These are phyloP conservation scores for Syzygium syzygioides DNA, from an alignment of 441 rosid genomes.

Conservation along the genomic window DNA sequence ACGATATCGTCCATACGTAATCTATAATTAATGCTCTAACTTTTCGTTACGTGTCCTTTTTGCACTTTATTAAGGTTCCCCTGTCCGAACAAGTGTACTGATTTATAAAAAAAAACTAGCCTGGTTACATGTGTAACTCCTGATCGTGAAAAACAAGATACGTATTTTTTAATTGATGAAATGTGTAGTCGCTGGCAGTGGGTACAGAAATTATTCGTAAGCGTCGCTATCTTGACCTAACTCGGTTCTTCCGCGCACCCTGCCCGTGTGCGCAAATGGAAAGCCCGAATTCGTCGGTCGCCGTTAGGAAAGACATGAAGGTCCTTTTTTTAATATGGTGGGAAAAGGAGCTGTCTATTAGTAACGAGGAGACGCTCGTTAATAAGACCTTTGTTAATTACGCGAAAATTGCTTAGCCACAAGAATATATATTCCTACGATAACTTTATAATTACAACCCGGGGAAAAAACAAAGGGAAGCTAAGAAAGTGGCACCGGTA, in stretches of 20 bases:
- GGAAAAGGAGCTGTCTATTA: not conserved
- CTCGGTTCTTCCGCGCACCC: not conserved
- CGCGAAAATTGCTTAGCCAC: not conserved
- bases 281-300: not conserved
- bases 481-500: not conserved
- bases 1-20: accelerated
- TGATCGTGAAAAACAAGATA: not conserved
- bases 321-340: not conserved
- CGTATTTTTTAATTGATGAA: not conserved
- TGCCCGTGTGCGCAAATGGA: not conserved
- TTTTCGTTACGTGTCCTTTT: not conserved
- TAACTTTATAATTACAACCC: not conserved
- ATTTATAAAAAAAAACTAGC: not conserved
- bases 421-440: not conserved
- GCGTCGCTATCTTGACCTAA: not conserved
- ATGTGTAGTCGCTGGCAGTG: not conserved
- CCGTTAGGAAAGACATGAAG: not conserved
- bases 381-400: not conserved
- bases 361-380: not conserved
- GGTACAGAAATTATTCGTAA: not conserved
- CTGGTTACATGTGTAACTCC: not conserved
- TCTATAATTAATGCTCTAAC: accelerated
- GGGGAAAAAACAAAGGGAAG: not conserved
- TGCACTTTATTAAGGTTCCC: accelerated
- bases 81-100: accelerated